A percentile compares a stretch with the other conserved stretches of the same genome.
These are phyloP conservation scores for Backusella morwellensis DNA, from an alignment of 192 early-diverging fungal genomes.

Conservation along the genomic window DNA sequence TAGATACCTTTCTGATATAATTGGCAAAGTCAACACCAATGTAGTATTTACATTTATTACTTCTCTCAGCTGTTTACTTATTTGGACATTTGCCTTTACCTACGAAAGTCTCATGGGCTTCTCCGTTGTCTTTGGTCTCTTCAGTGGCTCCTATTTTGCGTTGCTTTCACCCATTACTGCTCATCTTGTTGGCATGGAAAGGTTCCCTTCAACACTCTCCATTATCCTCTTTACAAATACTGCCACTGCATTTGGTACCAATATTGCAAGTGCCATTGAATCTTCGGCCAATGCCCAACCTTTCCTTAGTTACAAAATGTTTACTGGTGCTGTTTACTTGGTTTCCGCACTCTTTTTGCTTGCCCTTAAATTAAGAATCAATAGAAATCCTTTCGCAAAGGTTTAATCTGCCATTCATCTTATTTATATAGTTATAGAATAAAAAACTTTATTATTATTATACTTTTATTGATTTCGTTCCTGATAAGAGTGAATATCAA, in stretches of 20 bases:
- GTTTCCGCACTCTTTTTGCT: background rate
- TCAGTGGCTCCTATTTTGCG: conserved; percentile 34
- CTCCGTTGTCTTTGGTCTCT: conserved; percentile 30
- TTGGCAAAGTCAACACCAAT: conserved; percentile 33
- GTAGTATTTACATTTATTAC: conserved; percentile 26
- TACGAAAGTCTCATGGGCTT: conserved; percentile 29
- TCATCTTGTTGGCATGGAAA: conserved; percentile 19
- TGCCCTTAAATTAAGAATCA: conserved; percentile 18
- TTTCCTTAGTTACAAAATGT: conserved; percentile 43
- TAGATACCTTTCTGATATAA: conserved; percentile 20
- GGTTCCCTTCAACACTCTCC: conserved; percentile 22
- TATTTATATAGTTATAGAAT: too few relatives aligned
- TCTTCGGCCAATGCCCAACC: conserved; percentile 19
- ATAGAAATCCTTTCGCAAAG: conserved; percentile 12
- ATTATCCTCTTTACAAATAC: conserved; percentile 20
- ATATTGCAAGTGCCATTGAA: conserved; percentile 35
- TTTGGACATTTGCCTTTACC: conserved; percentile 37
- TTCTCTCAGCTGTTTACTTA: conserved; percentile 17
- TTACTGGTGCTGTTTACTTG: conserved; percentile 24
- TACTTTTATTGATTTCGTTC: too few relatives aligned
- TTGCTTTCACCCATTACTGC: conserved; percentile 30
- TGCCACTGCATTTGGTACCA: conserved; percentile 27
- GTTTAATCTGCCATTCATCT: background rate
- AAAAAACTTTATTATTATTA: too few relatives aligned
- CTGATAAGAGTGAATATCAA: too few relatives aligned